Evolutionary conservation across 164 flowering plant genomes (phyloP).

Genomic region (Liquidambar formosana): DNA sequence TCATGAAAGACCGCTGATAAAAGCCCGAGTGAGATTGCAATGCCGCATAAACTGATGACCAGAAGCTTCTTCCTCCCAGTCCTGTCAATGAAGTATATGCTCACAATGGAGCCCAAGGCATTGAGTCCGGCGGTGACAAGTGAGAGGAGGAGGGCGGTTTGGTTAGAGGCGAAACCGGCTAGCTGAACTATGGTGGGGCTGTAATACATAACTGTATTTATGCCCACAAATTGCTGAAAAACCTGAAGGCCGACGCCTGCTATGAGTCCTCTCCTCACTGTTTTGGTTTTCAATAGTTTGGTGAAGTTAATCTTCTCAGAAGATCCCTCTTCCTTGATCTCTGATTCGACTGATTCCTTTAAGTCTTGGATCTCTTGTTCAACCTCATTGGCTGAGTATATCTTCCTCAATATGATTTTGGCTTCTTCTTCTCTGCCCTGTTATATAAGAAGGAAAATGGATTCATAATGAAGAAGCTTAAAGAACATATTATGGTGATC

Average conservation of each 20-base stretch:
- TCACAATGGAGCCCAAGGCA: constrained; percentile 64
- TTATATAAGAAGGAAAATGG: neutral
- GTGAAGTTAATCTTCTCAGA: constrained; percentile 29
- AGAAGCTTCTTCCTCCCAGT: constrained; percentile 70
- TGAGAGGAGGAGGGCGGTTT: constrained; percentile 75
- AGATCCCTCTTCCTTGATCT: constrained; percentile 43
- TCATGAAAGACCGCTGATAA: constrained; percentile 40
- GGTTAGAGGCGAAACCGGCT: constrained; percentile 88
- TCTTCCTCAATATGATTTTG: constrained; percentile 45
- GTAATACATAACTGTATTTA: constrained; percentile 93
- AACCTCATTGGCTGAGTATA: constrained; percentile 66
- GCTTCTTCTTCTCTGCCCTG: constrained; percentile 65
- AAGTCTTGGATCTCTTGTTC: constrained; percentile 57
- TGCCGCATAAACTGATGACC: constrained; percentile 63
- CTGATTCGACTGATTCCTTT: constrained; percentile 54
- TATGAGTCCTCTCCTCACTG: constrained; percentile 63
- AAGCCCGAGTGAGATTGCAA: constrained; percentile 45
- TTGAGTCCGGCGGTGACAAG: constrained; percentile 88
- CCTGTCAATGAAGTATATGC: constrained; percentile 70
- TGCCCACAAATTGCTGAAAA: constrained; percentile 89
- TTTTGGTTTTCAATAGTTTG: constrained; percentile 27
- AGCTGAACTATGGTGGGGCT: constrained; percentile 77
- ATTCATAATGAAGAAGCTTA: no score
- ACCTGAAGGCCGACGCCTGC: constrained; percentile 87
- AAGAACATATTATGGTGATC: no score